These are phyloP conservation scores for Candida frijolesensis DNA, from an alignment of 1,139 yeast species.

Conservation along the genomic window DNA sequence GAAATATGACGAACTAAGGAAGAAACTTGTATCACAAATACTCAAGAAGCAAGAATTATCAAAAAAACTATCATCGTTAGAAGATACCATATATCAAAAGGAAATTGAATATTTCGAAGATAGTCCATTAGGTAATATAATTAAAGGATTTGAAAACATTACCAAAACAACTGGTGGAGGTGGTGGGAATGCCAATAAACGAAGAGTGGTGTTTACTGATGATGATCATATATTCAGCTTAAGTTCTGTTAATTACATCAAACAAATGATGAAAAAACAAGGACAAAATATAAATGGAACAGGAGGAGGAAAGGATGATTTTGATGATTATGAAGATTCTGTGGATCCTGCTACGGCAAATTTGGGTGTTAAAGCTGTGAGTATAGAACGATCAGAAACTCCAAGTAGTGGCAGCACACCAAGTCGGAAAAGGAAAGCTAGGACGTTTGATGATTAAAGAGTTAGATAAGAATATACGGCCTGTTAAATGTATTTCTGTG, in stretches of 20 bases:
- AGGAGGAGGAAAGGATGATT: constrained; percentile 30
- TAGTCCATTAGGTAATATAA: constrained; percentile 71
- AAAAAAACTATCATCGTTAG: constrained; percentile 60
- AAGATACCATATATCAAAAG: constrained; percentile 78
- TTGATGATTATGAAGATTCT: constrained; percentile 49
- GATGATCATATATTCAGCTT: constrained; percentile 85
- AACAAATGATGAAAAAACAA: constrained; percentile 52
- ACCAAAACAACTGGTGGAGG: constrained; percentile 47
- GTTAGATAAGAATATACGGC: not conserved
- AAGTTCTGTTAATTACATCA: constrained; percentile 73
- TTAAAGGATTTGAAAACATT: constrained; percentile 87
- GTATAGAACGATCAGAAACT: constrained; percentile 1
- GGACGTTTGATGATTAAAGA: constrained; percentile 32
- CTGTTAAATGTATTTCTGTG: not conserved
- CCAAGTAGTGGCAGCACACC: constrained; percentile 26
- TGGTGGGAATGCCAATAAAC: constrained; percentile 38
- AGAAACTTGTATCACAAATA: constrained; percentile 67
- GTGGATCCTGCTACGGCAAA: constrained; percentile 32
- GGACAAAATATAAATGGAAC: constrained; percentile 19
- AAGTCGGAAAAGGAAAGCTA: constrained; percentile 37
- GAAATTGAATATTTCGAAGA: constrained; percentile 82
- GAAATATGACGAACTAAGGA: constrained; percentile 69
- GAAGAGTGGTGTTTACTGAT: constrained; percentile 63
- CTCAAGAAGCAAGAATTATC: constrained; percentile 66
- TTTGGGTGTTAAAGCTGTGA: constrained; percentile 8